Conservation (phyloP, 169 alveolate genomes). For the Cystoisospora suis region DNA sequence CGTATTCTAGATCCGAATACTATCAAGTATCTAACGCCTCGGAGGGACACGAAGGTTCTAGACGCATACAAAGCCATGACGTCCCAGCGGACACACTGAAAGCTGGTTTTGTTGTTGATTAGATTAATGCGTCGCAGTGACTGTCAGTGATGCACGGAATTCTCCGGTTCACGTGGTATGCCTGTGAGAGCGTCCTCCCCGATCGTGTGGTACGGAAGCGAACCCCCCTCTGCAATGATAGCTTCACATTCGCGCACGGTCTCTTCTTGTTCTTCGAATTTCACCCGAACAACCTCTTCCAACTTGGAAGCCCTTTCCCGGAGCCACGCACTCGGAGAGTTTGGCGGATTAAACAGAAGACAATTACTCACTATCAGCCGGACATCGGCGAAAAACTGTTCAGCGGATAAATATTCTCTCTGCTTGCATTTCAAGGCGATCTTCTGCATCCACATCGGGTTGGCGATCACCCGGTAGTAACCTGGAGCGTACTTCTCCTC, state of each 20-base stretch:
- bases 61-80: too few relatives aligned
- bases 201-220: too few relatives aligned
- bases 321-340: constrained; percentile 66
- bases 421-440: constrained; percentile 77
- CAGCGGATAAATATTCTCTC: constrained; percentile 74
- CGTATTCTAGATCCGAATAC: too few relatives aligned
- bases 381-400: constrained; percentile 78
- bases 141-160: too few relatives aligned
- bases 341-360: constrained; percentile 79
- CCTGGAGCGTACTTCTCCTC: constrained; percentile 86
- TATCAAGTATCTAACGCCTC: too few relatives aligned
- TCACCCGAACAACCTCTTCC: constrained; percentile 6
- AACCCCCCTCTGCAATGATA: too few relatives aligned
- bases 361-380: constrained; percentile 81
- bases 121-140: too few relatives aligned
- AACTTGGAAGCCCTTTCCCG: constrained; percentile 59
- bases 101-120: too few relatives aligned
- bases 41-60: too few relatives aligned
- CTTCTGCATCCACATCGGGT: constrained; percentile 84
- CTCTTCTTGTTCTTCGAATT: not conserved
- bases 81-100: too few relatives aligned
- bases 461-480: constrained; percentile 78
- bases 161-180: too few relatives aligned
- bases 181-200: too few relatives aligned
- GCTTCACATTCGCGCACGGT: not conserved